Evolutionary conservation across 108 stramenopile species (phyloP).

Genomic region (Cyclotella distinguenda): DNA sequence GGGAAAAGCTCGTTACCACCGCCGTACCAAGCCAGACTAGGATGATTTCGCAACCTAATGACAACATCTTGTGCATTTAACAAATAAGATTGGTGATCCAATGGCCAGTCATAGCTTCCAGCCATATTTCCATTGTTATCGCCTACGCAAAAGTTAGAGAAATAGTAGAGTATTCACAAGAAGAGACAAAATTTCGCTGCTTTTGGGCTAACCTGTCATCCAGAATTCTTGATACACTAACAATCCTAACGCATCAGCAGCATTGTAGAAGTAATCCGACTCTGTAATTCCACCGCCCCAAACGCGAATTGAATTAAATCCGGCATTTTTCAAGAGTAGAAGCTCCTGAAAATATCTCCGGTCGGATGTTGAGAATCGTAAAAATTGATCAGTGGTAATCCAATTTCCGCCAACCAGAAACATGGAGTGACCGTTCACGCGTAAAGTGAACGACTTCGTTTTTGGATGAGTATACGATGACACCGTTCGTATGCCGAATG

Average conservation of each 20-base stretch:
- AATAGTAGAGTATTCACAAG: no score
- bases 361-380: slow-evolving; percentile 33
- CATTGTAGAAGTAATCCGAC: slow-evolving; percentile 61
- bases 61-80: slow-evolving; percentile 38
- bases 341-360: slow-evolving; percentile 45
- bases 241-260: slow-evolving; percentile 68
- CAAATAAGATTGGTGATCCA: slow-evolving; percentile 40
- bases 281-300: slow-evolving; percentile 81
- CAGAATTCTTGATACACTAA: slow-evolving; percentile 71
- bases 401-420: slow-evolving; percentile 62
- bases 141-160: slow-evolving; percentile 23
- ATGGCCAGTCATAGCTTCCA: slow-evolving; percentile 50
- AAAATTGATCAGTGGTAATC: slow-evolving; percentile 55
- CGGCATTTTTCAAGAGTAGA: slow-evolving; percentile 24
- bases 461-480: slow-evolving; percentile 30
- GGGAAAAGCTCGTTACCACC: slow-evolving; percentile 57
- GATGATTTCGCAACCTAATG: slow-evolving; percentile 41
- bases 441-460: slow-evolving; percentile 33
- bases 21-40: slow-evolving; percentile 43
- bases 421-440: slow-evolving; percentile 49
- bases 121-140: slow-evolving; percentile 66
- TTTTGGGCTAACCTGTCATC: slow-evolving; percentile 39
- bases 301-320: slow-evolving; percentile 61
- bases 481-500: slow-evolving; percentile 48
- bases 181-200: no score